These are phyloP conservation scores for Hypericum perforatum DNA, from an alignment of 345 rosid species.

Conservation along the genomic window DNA sequence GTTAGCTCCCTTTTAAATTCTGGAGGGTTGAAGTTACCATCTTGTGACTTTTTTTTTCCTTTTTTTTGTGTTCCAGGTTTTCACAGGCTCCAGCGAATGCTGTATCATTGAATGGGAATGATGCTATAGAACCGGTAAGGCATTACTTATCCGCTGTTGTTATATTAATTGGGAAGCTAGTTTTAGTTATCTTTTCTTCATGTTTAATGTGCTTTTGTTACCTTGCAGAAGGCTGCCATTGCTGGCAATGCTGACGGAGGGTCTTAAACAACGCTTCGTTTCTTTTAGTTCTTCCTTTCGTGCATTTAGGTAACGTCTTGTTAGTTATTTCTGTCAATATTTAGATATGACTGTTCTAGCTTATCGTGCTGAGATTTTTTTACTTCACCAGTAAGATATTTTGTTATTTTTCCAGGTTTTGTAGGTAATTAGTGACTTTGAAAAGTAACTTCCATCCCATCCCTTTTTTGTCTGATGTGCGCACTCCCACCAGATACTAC, in stretches of 20 bases:
- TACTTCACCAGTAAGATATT: background rate
- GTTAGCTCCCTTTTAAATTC: background rate
- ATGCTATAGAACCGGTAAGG: slow-evolving; percentile 36
- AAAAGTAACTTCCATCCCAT: slow-evolving; percentile 31
- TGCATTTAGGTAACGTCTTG: slow-evolving; percentile 3
- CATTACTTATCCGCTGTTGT: background rate
- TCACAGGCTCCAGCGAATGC: slow-evolving; percentile 41
- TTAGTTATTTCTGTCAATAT: background rate
- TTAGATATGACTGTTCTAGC: too few relatives aligned
- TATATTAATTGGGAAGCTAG: background rate
- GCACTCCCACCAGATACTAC: slow-evolving; percentile 11
- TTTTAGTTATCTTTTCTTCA: slow-evolving; percentile 1
- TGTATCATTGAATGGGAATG: slow-evolving; percentile 41
- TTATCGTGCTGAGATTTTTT: too few relatives aligned
- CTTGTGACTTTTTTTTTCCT: slow-evolving; percentile 1
- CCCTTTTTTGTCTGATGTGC: slow-evolving; percentile 19
- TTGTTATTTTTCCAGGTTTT: slow-evolving; percentile 43
- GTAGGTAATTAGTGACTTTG: slow-evolving; percentile 31
- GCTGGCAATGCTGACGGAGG: slow-evolving; percentile 53
- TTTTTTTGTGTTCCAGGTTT: slow-evolving; percentile 34
- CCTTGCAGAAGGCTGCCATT: slow-evolving; percentile 49
- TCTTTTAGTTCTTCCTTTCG: slow-evolving; percentile 29
- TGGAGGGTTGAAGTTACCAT: background rate
- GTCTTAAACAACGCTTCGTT: slow-evolving; percentile 25
- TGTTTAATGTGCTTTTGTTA: slow-evolving; percentile 8